These are phyloP conservation scores for Yarrowia sp. DNA, from an alignment of 805 yeast species.

Conservation along the genomic window DNA sequence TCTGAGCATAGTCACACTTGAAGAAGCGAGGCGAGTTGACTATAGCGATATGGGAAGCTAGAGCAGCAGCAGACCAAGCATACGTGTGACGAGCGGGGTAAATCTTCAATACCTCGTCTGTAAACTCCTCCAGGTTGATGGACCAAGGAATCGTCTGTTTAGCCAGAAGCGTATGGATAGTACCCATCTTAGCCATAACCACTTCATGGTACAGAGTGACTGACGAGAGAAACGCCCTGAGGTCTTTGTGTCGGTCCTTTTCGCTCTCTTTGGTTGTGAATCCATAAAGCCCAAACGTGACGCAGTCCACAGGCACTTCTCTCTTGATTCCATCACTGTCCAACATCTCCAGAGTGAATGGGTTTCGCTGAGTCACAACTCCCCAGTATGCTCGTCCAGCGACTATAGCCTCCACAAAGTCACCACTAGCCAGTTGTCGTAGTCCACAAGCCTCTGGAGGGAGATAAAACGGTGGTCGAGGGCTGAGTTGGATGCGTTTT, in stretches of 20 bases:
- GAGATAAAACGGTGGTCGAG: not conserved
- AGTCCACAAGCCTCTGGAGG: constrained; percentile 22
- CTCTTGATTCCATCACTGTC: constrained; percentile 13
- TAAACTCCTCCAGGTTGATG: not conserved
- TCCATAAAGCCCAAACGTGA: constrained; percentile 10
- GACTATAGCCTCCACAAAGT: constrained; percentile 20
- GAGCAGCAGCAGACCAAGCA: constrained; percentile 8
- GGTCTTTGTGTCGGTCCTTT: not conserved
- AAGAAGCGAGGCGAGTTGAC: constrained; percentile 1
- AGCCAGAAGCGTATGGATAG: not conserved
- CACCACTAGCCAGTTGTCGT: not conserved
- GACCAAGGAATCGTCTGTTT: constrained; percentile 18
- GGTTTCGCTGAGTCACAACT: not conserved
- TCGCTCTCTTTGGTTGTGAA: not conserved
- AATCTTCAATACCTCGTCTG: not conserved
- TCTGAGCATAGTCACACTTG: constrained; percentile 12
- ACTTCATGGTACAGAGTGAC: not conserved
- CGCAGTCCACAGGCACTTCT: constrained; percentile 14
- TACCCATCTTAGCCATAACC: not conserved
- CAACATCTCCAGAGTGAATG: constrained; percentile 6
- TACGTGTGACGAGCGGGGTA: not conserved
- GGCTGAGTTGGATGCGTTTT: not conserved
- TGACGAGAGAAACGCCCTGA: not conserved
- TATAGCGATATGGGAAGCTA: not conserved
- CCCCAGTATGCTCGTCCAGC: constrained; percentile 18